Evolutionary conservation across 768 basidiomycete genomes (phyloP).

Genomic region (Steccherinum ochraceum): DNA sequence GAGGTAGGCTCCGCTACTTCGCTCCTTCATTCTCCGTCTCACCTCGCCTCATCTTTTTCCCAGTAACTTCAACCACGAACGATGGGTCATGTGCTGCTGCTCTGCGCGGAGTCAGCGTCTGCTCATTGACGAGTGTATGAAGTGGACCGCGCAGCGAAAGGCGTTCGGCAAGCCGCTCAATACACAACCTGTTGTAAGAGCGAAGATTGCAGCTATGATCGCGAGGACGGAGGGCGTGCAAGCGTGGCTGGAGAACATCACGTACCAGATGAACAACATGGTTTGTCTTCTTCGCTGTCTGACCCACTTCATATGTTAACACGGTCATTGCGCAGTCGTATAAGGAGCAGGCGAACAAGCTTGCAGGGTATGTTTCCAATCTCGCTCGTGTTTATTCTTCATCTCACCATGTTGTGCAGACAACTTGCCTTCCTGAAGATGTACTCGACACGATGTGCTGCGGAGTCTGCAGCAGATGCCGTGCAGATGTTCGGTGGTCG

Average conservation of each 20-base stretch:
- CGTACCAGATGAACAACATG: constrained; percentile 88
- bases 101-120: constrained; percentile 58
- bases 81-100: constrained; percentile 85
- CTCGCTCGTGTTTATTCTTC: not conserved
- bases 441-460: constrained; percentile 66
- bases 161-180: constrained; percentile 89
- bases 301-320: not conserved
- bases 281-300: constrained; percentile 27
- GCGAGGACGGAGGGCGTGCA: constrained; percentile 75
- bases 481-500: constrained; percentile 85
- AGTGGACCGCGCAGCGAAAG: constrained; percentile 86
- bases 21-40: not conserved
- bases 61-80: constrained; percentile 91
- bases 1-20: constrained; percentile 26
- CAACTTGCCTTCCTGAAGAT: constrained; percentile 81
- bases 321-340: constrained; percentile 48
- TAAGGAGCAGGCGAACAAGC: constrained; percentile 61
- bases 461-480: constrained; percentile 76
- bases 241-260: constrained; percentile 79
- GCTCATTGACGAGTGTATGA: constrained; percentile 77
- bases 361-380: constrained; percentile 53
- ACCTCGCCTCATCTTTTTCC: not conserved
- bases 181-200: constrained; percentile 82
- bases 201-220: constrained; percentile 87
- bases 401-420: not conserved